Evolutionary conservation across 2,329 filamentous ascomycete species (phyloP).

Genomic region (Colletotrichum magnum): DNA sequence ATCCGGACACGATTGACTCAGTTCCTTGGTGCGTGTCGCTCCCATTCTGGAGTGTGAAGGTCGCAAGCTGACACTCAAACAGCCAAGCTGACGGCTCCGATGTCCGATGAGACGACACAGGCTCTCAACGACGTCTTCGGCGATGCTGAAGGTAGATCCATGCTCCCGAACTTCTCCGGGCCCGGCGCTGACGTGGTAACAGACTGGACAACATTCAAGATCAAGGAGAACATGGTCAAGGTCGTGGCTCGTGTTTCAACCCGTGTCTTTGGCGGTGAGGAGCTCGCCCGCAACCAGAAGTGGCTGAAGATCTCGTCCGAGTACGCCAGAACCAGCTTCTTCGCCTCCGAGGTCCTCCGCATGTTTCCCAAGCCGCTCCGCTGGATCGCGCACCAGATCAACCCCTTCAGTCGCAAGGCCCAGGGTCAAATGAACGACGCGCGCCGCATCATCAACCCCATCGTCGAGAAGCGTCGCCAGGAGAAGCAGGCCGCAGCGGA

Average conservation of each 20-base stretch:
- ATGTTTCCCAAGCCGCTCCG: slow-evolving; percentile 41
- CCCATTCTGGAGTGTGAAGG: too few species aligned
- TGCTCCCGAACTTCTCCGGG: too few species aligned
- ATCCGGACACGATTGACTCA: slow-evolving; percentile 38
- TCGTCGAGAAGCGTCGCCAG: slow-evolving; percentile 37
- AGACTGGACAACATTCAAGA: slow-evolving; percentile 38
- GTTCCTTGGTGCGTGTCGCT: slow-evolving; percentile 21
- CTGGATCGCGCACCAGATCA: slow-evolving; percentile 38
- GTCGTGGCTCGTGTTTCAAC: slow-evolving; percentile 43
- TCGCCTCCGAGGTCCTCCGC: slow-evolving; percentile 36
- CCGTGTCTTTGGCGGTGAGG: slow-evolving; percentile 44
- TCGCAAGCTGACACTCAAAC: not conserved
- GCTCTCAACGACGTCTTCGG: slow-evolving; percentile 25
- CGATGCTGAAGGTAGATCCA: not conserved
- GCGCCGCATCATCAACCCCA: slow-evolving; percentile 39
- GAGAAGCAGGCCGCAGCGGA: slow-evolving; percentile 36
- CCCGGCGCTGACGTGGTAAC: too few species aligned
- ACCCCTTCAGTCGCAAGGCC: slow-evolving; percentile 37
- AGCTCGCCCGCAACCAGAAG: slow-evolving; percentile 41
- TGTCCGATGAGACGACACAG: slow-evolving; percentile 32
- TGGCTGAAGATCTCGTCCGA: slow-evolving; percentile 42
- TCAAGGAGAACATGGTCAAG: slow-evolving; percentile 28
- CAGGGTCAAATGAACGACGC: slow-evolving; percentile 41
- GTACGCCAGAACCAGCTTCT: slow-evolving; percentile 33
- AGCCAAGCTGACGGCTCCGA: slow-evolving; percentile 33